Base-by-base conservation (phyloP, 2,329 filamentous ascomycete genomes). In the Aspergillus amoenus region DNA sequence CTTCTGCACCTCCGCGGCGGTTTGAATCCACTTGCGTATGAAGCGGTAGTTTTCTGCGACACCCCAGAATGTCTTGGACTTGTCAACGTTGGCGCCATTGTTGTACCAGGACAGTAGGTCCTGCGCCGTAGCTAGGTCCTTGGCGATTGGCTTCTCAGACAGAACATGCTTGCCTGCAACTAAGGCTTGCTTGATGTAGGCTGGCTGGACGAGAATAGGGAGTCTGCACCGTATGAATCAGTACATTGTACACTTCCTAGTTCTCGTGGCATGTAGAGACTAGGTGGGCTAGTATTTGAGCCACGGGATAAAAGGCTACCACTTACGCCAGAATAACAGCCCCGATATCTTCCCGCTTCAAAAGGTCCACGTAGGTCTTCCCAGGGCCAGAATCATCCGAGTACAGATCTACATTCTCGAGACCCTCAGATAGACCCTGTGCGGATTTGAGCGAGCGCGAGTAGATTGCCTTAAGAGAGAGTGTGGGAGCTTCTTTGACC, bases 41-140 rank as follows among this genome's bases (percentile, higher is more conserved):
- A 79, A 85, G 47, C 84, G 78, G 68, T 79, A 83, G 68, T 86
- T 85, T 70, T 86, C 84, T 2, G 82, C 84, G 2, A 86, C 76
- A 17, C 70, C 73, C 74, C 79, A 81, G 27, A 73, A 74, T 4
- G 72, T 64, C 51, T 73, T 74, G 50, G 61, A 69, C 6, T 68
- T 65, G 53, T 75, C 72, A 17, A 78, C 74, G 51, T 76, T 76
- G 37, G 68, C 62, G 9, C 74, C 63, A 62, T 84, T 63, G 9
- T 74, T 64, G 64, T 84, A 84, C 78, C 81, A 84, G 15, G 75
- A 56, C 30, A 85, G 62, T 40, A 86, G 73, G 17, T 79, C 77
- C 4, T 70, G 69, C 0, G 82, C 84, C 0, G 80, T 79, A 1
- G 74, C 69, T 5, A 85, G 65, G 64, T 85, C 81, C 64, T 82